Evolutionary conservation across 116 monocot species (phyloP), one percentile per base, ranked within the genome.

Genomic region (Papilionanthe hybrid): DNA sequence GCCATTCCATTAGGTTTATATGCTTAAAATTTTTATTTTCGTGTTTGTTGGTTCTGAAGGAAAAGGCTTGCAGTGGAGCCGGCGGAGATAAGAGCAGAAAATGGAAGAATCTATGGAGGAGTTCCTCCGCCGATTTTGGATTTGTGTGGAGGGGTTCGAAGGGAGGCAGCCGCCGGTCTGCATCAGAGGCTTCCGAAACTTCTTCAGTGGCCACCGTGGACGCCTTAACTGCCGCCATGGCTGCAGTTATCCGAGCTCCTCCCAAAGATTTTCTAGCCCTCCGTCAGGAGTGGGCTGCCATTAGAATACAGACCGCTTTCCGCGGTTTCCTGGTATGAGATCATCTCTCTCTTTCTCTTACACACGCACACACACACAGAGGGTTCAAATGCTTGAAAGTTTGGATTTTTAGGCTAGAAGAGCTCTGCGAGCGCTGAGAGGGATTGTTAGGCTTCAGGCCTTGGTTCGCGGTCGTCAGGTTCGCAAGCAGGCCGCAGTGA

Each of bases 41-140:
- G 15, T 22, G 55, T 79, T 37, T 18, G 2, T 82, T 58, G n/a
- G 13, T 37, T 30, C 72, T 86, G 82, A 22, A 89, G 87, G 86
- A 88, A n/a, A 88, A 80, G 85, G 0, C 19, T 28, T 27, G 80
- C 15, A 42, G 75, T 12, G 75, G 78, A 20, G 81, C 63, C 20
- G 76, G 68, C 1, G 63, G 55, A 19, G 84, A 76, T n/a, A 91
- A 82, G 80, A 72, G 80, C 50, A 81, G 80, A 74, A 91, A 83
- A 81, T 94, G 93, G 93, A 94, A 88, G 88, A 87, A 87, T 23
- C 77, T 93, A 43, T 93, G 91, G 93, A 68, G 84, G 81, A 87
- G 75, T 83, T 93, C 93, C 11, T 89, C 80, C 18, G 75, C 72
- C 17, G 83, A 86, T 28, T 55, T 78, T 12, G 72, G 76, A 0